Evolutionary conservation across 768 basidiomycete genomes (phyloP).

Genomic region (Amanita phalloides): DNA sequence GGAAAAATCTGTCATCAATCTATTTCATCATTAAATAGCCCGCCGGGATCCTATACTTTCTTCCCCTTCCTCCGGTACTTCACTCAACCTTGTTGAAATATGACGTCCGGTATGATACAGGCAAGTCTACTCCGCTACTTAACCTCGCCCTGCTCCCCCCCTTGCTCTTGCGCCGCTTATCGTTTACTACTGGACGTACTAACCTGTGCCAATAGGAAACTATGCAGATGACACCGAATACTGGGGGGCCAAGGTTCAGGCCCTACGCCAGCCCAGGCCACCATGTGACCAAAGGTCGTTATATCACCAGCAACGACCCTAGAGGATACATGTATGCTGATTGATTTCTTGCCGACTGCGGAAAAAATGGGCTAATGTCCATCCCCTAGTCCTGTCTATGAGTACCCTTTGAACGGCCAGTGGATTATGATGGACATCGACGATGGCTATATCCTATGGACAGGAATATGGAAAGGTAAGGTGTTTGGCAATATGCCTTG

Average conservation of each 20-base stretch:
- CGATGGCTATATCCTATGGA: conserved; percentile 88
- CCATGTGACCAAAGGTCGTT: conserved; percentile 77
- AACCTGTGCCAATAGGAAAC: conserved; percentile 23
- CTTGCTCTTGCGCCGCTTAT: conserved; percentile 1
- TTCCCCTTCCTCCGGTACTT: not conserved
- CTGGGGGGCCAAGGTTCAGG: conserved; percentile 36
- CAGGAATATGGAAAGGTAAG: conserved; percentile 87
- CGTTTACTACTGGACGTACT: not conserved
- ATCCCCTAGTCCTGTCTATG: conserved; percentile 61
- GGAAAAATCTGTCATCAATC: not conserved
- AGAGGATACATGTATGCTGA: conserved; percentile 73
- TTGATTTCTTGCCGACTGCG: not conserved
- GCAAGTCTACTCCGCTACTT: conserved; percentile 17
- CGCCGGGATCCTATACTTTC: not conserved
- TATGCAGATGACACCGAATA: conserved; percentile 28
- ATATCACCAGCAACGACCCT: conserved; percentile 85
- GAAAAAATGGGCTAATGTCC: not conserved
- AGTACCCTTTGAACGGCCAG: conserved; percentile 81
- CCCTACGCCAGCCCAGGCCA: conserved; percentile 70
- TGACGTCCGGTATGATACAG: conserved; percentile 36
- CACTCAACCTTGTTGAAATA: conserved; percentile 12
- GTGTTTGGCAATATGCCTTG: not conserved
- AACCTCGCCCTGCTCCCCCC: conserved; percentile 4
- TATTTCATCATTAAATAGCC: conserved; percentile 3
- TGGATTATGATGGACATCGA: conserved; percentile 97